Percentiles rank a stretch among this genome's conserved stretches.
These are phyloP conservation scores for Ensete ventricosum DNA, from an alignment of 176 grass and related monocot species.

Conservation along the genomic window DNA sequence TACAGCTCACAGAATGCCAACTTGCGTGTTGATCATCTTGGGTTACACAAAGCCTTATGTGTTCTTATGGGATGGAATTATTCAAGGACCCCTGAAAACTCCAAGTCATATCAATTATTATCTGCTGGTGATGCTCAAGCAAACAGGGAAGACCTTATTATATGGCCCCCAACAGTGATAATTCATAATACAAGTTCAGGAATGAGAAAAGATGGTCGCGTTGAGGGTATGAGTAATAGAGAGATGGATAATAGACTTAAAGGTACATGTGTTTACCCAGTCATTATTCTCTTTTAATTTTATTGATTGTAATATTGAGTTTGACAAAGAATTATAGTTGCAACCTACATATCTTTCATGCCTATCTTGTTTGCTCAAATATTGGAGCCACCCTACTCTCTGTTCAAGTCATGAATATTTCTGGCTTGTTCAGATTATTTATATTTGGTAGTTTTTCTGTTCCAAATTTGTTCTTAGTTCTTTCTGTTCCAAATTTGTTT, in stretches of 20 bases:
- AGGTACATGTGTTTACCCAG: conserved; percentile 49
- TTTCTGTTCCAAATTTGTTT: not conserved
- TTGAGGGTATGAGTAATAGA: conserved; percentile 86
- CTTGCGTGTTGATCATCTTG: conserved; percentile 70
- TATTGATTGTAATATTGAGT: not conserved
- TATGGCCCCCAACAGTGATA: conserved; percentile 88
- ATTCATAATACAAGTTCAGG: conserved; percentile 78
- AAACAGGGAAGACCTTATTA: conserved; percentile 87
- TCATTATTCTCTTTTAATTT: conserved; percentile 16
- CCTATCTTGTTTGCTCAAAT: not conserved
- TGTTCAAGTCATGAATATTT: not conserved
- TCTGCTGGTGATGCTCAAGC: conserved; percentile 65
- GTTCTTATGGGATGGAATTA: conserved; percentile 96
- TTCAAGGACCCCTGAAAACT: conserved; percentile 75
- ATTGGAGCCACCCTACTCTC: not conserved
- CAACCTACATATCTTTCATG: conserved; percentile 2
- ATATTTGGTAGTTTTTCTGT: too few relatives aligned
- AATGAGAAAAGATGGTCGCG: conserved; percentile 76
- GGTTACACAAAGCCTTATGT: conserved; percentile 94
- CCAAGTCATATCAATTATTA: conserved; percentile 79
- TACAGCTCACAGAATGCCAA: conserved; percentile 66
- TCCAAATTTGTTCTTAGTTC: not conserved
- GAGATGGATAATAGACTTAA: conserved; percentile 96
- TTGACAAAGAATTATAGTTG: conserved; percentile 6
- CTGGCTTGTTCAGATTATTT: not conserved